These are phyloP conservation scores for Spinellus fusiger DNA, from an alignment of 192 early-diverging fungal genomes.

Conservation along the genomic window DNA sequence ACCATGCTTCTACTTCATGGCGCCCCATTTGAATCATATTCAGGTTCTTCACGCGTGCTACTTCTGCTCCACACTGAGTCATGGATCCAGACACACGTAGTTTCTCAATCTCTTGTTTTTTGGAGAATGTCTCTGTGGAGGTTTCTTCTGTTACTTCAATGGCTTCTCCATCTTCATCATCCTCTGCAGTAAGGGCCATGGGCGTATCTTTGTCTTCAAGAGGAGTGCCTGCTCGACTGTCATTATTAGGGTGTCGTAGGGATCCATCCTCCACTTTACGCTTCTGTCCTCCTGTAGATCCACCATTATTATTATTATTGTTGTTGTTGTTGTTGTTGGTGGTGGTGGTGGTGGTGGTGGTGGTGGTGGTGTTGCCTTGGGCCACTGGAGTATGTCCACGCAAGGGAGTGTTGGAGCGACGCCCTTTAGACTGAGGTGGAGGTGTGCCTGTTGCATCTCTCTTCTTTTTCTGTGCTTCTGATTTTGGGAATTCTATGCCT, in stretches of 20 bases:
- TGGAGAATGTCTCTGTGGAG: slow-evolving; percentile 58
- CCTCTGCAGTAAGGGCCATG: background rate
- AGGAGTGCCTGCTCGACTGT: background rate
- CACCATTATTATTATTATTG: too few relatives aligned
- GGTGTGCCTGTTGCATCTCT: slow-evolving; percentile 34
- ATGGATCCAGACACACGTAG: slow-evolving; percentile 88
- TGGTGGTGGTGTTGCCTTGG: too few relatives aligned
- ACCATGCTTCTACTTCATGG: slow-evolving; percentile 94
- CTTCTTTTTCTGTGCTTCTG: slow-evolving; percentile 46
- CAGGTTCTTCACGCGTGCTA: slow-evolving; percentile 93
- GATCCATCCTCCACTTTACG: background rate
- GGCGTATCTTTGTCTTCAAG: slow-evolving; percentile 7
- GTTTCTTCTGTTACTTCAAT: slow-evolving; percentile 7
- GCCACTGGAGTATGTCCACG: background rate
- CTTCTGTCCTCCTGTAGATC: too few relatives aligned
- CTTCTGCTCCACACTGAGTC: slow-evolving; percentile 94
- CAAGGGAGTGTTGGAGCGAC: background rate
- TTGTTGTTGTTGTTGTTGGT: too few relatives aligned
- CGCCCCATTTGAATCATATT: slow-evolving; percentile 89
- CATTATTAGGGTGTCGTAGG: background rate
- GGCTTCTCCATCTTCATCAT: slow-evolving; percentile 22
- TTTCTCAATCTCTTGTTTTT: slow-evolving; percentile 96
- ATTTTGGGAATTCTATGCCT: slow-evolving; percentile 67
- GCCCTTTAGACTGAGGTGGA: slow-evolving; percentile 17
- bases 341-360: too few relatives aligned